Percentiles rank a stretch among this genome's conserved stretches.
These are phyloP conservation scores for Gossypium thurberi DNA, from an alignment of 345 rosid species.

Conservation along the genomic window DNA sequence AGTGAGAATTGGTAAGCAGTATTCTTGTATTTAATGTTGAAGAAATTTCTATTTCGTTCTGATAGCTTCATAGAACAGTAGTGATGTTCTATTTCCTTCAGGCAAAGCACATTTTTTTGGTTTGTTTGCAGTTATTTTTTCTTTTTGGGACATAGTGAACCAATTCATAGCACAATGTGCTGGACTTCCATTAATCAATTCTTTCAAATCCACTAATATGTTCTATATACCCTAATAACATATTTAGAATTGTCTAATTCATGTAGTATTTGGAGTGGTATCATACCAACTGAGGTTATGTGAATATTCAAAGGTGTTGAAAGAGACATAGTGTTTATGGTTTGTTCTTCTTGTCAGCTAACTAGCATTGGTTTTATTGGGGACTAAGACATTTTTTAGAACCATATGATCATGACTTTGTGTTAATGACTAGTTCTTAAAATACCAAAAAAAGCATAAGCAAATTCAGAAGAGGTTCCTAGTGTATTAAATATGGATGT, in stretches of 20 bases:
- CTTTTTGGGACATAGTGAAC: neutral
- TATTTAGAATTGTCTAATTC: neutral
- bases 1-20: neutral
- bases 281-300: neutral
- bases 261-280: neutral
- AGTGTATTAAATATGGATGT: neutral
- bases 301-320: neutral
- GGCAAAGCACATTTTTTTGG: neutral
- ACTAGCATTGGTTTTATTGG: neutral
- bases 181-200: neutral
- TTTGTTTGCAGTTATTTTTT: neutral
- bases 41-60: neutral
- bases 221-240: neutral
- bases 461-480: neutral
- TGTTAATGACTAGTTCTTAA: neutral
- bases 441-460: neutral
- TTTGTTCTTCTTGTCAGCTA: neutral
- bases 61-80: neutral
- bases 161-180: neutral
- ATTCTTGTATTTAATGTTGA: neutral
- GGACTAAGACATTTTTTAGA: neutral
- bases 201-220: neutral
- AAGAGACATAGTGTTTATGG: neutral
- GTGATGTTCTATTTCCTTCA: neutral
- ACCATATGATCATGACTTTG: neutral